phyloP scores from a whole-genome alignment of 176 grass and related monocot species.

The Aegilops tauschii region DNA sequence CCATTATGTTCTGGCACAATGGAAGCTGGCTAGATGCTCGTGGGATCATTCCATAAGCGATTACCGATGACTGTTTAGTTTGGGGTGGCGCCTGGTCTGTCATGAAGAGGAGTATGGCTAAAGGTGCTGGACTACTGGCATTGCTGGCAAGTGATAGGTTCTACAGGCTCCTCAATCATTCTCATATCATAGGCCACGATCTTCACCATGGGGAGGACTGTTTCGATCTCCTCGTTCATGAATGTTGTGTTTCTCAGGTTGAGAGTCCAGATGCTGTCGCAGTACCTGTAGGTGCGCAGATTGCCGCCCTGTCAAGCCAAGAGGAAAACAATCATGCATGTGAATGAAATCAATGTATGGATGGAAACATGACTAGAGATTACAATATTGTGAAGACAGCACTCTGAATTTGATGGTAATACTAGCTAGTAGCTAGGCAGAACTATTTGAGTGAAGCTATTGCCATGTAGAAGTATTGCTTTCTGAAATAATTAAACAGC shows the following conservation, averaged over 20 bases:
- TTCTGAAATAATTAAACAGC: background rate
- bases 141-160: background rate
- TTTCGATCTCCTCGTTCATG: slow-evolving; percentile 52
- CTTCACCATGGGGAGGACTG: slow-evolving; percentile 57
- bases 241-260: slow-evolving; percentile 61
- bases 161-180: background rate
- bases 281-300: slow-evolving; percentile 92
- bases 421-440: background rate
- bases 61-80: background rate
- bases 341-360: background rate
- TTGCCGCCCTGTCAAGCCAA: slow-evolving; percentile 67
- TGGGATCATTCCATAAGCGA: background rate
- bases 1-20: background rate
- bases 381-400: background rate
- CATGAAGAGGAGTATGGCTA: background rate
- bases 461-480: background rate
- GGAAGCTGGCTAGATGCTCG: background rate
- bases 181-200: slow-evolving; percentile 59
- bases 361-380: background rate
- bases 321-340: slow-evolving; percentile 5
- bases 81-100: background rate
- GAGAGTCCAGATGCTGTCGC: slow-evolving; percentile 90
- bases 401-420: background rate
- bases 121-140: background rate
- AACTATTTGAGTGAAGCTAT: background rate